Evolutionary conservation across 768 basidiomycete genomes (phyloP).

Genomic region (Mycena haematopus): DNA sequence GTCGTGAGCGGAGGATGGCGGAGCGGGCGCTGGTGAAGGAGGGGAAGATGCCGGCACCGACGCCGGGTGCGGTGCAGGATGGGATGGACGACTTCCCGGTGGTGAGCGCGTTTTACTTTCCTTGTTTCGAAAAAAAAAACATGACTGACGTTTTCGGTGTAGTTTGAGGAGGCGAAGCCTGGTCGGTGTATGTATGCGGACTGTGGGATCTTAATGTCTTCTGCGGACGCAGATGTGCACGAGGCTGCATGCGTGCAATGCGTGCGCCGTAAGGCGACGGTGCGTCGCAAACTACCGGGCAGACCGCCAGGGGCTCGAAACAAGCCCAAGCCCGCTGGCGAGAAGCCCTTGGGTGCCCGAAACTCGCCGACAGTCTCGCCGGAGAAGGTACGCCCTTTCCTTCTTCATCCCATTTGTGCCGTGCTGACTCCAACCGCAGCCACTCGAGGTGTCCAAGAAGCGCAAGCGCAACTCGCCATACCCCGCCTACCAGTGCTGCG

Average conservation of each 20-base stretch:
- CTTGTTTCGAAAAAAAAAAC: slow-evolving; percentile 9
- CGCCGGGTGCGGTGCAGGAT: not conserved
- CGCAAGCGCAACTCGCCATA: slow-evolving; percentile 36
- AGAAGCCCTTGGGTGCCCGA: not conserved
- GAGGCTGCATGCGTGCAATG: slow-evolving; percentile 33
- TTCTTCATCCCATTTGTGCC: not conserved
- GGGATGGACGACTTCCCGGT: slow-evolving; percentile 10
- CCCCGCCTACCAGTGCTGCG: slow-evolving; percentile 42
- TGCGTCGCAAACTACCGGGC: slow-evolving; percentile 23
- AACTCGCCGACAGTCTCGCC: not conserved
- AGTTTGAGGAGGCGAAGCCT: slow-evolving; percentile 10
- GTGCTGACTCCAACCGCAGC: slow-evolving; percentile 21
- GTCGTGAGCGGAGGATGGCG: slow-evolving; percentile 33
- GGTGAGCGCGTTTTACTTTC: slow-evolving; percentile 10
- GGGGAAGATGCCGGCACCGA: slow-evolving; percentile 3
- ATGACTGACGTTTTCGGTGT: slow-evolving; percentile 2
- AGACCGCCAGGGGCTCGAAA: slow-evolving; percentile 22
- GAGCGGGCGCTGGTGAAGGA: slow-evolving; percentile 20
- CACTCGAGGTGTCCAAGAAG: slow-evolving; percentile 31
- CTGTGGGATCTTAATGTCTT: slow-evolving; percentile 32
- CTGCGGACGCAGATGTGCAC: slow-evolving; percentile 6
- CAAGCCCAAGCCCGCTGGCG: slow-evolving; percentile 6
- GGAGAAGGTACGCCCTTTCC: slow-evolving; percentile 5
- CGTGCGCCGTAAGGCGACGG: slow-evolving; percentile 30
- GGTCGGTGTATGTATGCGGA: slow-evolving; percentile 34